Evolutionary conservation across 2,329 filamentous ascomycete species (phyloP).

Genomic region (Fusarium protoensiforme): DNA sequence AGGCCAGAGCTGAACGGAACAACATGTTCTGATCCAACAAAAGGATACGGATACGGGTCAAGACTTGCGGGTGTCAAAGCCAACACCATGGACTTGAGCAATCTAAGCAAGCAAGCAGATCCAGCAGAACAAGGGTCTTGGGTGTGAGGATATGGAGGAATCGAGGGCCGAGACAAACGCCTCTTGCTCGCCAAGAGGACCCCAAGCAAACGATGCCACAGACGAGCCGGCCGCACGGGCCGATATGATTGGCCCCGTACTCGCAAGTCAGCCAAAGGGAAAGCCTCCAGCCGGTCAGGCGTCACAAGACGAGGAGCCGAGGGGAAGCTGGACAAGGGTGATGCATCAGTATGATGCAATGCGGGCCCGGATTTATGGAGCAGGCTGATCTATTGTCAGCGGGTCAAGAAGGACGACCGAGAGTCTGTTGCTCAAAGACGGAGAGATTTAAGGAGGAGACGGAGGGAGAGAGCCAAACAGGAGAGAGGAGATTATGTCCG

Average conservation of each 20-base stretch:
- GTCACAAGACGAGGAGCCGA: constrained; percentile 40
- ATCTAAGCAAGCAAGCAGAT: constrained; percentile 18
- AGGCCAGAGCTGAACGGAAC: background rate
- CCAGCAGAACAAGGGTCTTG: constrained; percentile 33
- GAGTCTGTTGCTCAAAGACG: constrained; percentile 12
- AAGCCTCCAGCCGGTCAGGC: constrained; percentile 31
- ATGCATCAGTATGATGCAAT: constrained; percentile 45
- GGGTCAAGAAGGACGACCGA: constrained; percentile 18
- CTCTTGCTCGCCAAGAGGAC: constrained; percentile 39
- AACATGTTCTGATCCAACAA: constrained; percentile 7
- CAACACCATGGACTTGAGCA: background rate
- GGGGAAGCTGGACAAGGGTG: constrained; percentile 28
- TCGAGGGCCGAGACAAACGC: constrained; percentile 41
- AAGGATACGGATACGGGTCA: constrained; percentile 9
- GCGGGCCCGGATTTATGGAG: constrained; percentile 38
- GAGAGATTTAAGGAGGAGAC: constrained; percentile 13
- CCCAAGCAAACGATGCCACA: constrained; percentile 22
- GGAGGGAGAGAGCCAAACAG: constrained; percentile 10
- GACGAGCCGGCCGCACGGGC: constrained; percentile 23
- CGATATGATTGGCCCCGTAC: constrained; percentile 39
- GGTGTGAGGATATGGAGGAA: constrained; percentile 33
- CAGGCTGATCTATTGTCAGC: constrained; percentile 36
- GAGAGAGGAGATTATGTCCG: constrained; percentile 14
- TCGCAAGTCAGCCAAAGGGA: constrained; percentile 33
- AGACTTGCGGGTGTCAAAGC: background rate